Evolutionary conservation across 2,329 filamentous ascomycete species (phyloP), one percentile per base, ranked within the genome.

Genomic region (Bipolaris sorokiniana): DNA sequence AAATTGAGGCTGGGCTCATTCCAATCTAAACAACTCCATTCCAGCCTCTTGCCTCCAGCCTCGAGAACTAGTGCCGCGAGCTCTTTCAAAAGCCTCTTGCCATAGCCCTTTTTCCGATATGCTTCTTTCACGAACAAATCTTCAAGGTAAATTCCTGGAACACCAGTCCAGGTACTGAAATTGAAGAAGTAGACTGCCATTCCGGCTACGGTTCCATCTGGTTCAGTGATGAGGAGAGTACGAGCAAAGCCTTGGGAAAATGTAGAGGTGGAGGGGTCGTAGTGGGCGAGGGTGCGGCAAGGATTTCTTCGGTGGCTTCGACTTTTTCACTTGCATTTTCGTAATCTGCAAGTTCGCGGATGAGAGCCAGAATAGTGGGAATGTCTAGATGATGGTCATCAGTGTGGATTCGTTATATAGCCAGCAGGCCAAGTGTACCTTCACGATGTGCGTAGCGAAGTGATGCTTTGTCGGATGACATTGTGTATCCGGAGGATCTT

Each of bases 121-220:
- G 80, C 79, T 1, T 87, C 83, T 66, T 87, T 83, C 38, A 99
- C 91, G 70, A 89, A 97, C n/a, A 98, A 81, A 72, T 98, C 94
- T 76, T 98, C 94, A 36, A 98, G 87, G 76, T 96, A 97, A 71
- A 99, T 90, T 2, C 94, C 94, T 0, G 93, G 87, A 44, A 85
- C 86, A n/a, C 90, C 86, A 7, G 90, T 86, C 95, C 95, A 98
- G 0, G 94, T 97, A 71, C 88, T 92, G 79, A 97, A 98, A 79
- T 94, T 98, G 82, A 94, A 92, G 77, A 96, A 98, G 80, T 92
- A 97, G 38, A 97, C 79, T 1, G 92, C 92, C 85, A 97, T 91
- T 46, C 90, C 92, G 0, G 86, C 90, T 76, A 85, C 72, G 31
- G 75, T 69, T 41, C 68, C 73, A 28, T 74, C 71, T 15, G 73